Evolutionary conservation across 1,284 basidiomycete species (phyloP), one percentile per base, ranked within the genome.

Genomic region (Cryptococcus sp.): DNA sequence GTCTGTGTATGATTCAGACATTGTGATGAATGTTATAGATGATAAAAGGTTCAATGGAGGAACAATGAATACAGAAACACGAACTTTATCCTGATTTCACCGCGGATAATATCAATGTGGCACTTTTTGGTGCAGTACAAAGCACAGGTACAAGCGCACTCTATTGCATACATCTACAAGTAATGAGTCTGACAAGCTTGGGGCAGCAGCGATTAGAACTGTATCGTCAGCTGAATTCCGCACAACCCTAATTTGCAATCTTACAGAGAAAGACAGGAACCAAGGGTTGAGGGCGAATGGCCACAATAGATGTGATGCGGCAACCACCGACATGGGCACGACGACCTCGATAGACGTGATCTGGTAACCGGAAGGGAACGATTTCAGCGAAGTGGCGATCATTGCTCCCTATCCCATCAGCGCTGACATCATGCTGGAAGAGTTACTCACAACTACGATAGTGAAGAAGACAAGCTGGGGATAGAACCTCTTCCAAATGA

Each of bases 401-500:
- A 66, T 60, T 46, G 55, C 57, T n/a, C 49, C 49, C 66, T 65
- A 23, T 7, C 18, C 19, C 18, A 41, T 50, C 22, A 47, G 49
- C 36, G 3, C 3, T 0, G 22, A 13, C 40, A 10, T 28, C 13
- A 32, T 14, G 25, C 4, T n/a, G 14, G 19, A 21, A 3, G 16
- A 25, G 14, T 11, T 25, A 47, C 67, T 75, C 2, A 75, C 79
- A 40, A 83, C 70, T 24, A 77, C 55, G 25, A 80, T 19, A 46
- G 80, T 60, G 48, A 78, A 83, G 39, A 88, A 56, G 23, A 82
- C 53, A 53, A 91, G 77, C 42, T 83, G 77, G 21, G 83, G 64
- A 72, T 85, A 83, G 76, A 88, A 87, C 14, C 86, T 81, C 60
- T 84, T 83, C 66, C 84, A 76, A 69, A 91, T 91, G 55, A 80